A percentile compares a stretch with the other conserved stretches of the same genome.
These are phyloP conservation scores for Microthlaspi erraticum DNA, from an alignment of 345 rosid genomes.

Conservation along the genomic window DNA sequence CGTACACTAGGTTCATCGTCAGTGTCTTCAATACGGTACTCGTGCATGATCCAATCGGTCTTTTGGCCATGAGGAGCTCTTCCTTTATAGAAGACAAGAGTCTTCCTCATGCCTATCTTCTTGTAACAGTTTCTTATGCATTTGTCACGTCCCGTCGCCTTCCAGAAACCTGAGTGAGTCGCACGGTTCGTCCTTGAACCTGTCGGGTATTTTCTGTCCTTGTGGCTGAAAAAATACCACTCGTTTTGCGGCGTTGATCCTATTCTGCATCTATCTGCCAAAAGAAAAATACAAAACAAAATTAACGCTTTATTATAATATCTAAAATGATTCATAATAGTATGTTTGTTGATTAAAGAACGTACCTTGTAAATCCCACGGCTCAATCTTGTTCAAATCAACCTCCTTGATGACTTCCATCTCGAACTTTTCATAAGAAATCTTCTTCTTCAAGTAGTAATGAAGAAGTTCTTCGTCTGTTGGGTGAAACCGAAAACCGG, in stretches of 20 bases:
- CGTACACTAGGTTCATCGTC: conserved; percentile 69
- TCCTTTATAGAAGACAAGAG: conserved; percentile 89
- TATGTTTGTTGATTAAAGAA: neutral
- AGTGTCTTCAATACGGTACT: conserved; percentile 81
- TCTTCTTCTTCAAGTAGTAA: conserved; percentile 86
- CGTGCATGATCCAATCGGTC: conserved; percentile 98
- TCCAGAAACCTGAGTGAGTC: conserved; percentile 90
- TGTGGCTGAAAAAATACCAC: conserved; percentile 95
- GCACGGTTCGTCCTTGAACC: conserved; percentile 95
- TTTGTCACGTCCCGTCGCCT: conserved; percentile 92
- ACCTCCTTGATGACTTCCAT: conserved; percentile 93
- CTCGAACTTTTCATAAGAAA: conserved; percentile 85
- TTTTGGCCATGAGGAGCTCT: conserved; percentile 96
- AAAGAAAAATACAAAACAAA: neutral
- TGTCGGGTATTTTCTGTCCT: conserved; percentile 90
- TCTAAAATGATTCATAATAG: neutral
- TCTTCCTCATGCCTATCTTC: conserved; percentile 96
- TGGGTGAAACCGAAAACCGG: conserved; percentile 92
- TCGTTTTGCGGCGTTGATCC: conserved; percentile 92
- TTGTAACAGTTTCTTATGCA: conserved; percentile 73
- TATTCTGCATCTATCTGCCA: conserved; percentile 73
- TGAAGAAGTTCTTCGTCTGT: conserved; percentile 92
- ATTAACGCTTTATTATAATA: too few relatives aligned
- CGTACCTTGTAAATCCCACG: conserved; percentile 97
- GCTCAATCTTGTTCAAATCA: conserved; percentile 93